Percentiles rank a stretch among this genome's conserved stretches.
phyloP scores from a whole-genome alignment of 129 eudicot genomes.

The Artemisia argyi region DNA sequence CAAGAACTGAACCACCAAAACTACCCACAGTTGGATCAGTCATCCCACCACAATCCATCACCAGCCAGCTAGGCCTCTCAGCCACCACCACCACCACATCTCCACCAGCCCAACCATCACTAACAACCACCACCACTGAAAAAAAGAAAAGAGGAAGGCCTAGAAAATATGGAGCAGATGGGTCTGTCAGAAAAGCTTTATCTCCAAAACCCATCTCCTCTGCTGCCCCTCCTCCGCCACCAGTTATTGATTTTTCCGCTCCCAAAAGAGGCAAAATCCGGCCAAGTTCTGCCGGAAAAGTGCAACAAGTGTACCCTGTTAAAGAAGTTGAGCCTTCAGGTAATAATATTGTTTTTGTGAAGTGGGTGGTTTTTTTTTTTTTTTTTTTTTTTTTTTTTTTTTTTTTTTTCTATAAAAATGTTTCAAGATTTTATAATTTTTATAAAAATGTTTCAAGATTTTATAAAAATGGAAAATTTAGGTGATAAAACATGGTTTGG shows the following conservation, averaged over 20 bases:
- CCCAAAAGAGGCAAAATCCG: slow-evolving; percentile 49
- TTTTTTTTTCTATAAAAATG: no score
- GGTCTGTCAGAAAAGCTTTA: slow-evolving; percentile 56
- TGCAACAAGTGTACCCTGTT: not conserved
- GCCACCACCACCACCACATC: slow-evolving; percentile 35
- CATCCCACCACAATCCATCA: slow-evolving; percentile 29
- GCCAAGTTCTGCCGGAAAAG: slow-evolving; percentile 26
- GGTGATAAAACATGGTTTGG: not conserved
- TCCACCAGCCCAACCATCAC: slow-evolving; percentile 32
- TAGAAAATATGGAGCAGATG: slow-evolving; percentile 79
- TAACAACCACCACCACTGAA: slow-evolving; percentile 35
- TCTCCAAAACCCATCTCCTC: slow-evolving; percentile 93
- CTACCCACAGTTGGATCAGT: slow-evolving; percentile 42
- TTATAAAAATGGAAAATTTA: no score
- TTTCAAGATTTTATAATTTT: no score
- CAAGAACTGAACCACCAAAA: slow-evolving; percentile 52
- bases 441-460: no score
- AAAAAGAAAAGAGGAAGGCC: slow-evolving; percentile 95
- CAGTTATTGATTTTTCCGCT: slow-evolving; percentile 37
- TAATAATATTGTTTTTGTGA: slow-evolving; percentile 6
- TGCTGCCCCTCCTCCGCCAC: slow-evolving; percentile 55
- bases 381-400: no score
- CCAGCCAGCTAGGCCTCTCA: slow-evolving; percentile 30
- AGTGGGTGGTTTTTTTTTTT: not conserved
- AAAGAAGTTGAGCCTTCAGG: slow-evolving; percentile 21